Evolutionary conservation across 2,329 filamentous ascomycete genomes (phyloP).

Genomic region (Penicillium frequentans): DNA sequence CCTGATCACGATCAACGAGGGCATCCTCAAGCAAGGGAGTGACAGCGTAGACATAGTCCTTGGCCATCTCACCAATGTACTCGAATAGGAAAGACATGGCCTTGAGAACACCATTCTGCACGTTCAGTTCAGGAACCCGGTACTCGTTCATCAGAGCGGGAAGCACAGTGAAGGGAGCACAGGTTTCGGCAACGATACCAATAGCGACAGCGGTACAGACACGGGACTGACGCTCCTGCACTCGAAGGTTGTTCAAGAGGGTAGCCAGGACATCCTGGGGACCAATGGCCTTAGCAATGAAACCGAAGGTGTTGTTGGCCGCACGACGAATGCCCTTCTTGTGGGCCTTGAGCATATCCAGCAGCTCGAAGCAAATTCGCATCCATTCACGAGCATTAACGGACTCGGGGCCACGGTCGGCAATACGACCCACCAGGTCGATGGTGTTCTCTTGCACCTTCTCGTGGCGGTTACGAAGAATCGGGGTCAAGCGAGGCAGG

Average conservation of each 20-base stretch:
- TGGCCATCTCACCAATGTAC: conserved; percentile 99
- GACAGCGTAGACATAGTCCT: conserved; percentile 98
- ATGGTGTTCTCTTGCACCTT: conserved; percentile 99
- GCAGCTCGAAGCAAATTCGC: conserved; percentile 97
- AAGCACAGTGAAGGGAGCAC: conserved; percentile 96
- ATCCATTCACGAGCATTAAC: conserved; percentile 99
- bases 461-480: conserved; percentile 95
- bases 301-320: conserved; percentile 99
- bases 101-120: conserved; percentile 98
- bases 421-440: conserved; percentile 94
- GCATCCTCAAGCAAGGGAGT: conserved; percentile 95
- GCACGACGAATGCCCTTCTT: conserved; percentile 98
- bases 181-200: conserved; percentile 97
- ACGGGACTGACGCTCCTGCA: conserved; percentile 95
- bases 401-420: conserved; percentile 91
- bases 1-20: conserved; percentile 95
- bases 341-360: conserved; percentile 99
- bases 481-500: conserved; percentile 92
- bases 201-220: conserved; percentile 99
- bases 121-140: conserved; percentile 94
- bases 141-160: conserved; percentile 99
- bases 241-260: conserved; percentile 90
- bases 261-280: conserved; percentile 96
- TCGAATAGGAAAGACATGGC: conserved; percentile 96
- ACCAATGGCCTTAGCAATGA: conserved; percentile 98